Evolutionary conservation across 202 grass and related monocot species (phyloP).

Genomic region (Schoenoplectus tabernaemontani): DNA sequence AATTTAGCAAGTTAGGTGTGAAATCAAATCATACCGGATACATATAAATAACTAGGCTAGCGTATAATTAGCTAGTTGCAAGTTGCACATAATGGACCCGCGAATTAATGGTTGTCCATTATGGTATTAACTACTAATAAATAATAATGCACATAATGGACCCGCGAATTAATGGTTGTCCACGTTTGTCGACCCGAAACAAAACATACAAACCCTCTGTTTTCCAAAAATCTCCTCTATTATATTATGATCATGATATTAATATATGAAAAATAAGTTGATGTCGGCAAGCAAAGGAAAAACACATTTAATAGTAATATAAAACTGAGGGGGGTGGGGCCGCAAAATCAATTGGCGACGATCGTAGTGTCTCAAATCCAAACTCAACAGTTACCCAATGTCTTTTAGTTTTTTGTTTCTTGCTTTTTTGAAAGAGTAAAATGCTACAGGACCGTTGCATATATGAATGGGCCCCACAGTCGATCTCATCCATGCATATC

Average conservation of each 20-base stretch:
- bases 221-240: not conserved
- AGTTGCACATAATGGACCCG: not conserved
- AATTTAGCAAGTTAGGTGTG: not conserved
- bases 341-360: not conserved
- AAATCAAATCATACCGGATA: no score
- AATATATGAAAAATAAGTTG: not conserved
- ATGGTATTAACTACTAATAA: no score
- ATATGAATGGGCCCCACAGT: no score
- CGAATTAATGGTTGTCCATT: not conserved
- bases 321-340: not conserved
- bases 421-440: no score
- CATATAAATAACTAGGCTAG: no score
- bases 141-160: no score
- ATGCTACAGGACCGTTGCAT: no score
- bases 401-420: not conserved
- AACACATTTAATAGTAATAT: not conserved
- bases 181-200: not conserved
- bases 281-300: conserved; percentile 3
- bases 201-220: not conserved
- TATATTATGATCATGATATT: not conserved
- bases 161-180: not conserved
- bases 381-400: no score
- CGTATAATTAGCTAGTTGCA: no score
- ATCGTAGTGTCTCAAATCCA: not conserved
- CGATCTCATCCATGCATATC: no score